These are phyloP conservation scores for Penicillium brasilianum DNA, from an alignment of 2,329 filamentous ascomycete species.

Conservation along the genomic window DNA sequence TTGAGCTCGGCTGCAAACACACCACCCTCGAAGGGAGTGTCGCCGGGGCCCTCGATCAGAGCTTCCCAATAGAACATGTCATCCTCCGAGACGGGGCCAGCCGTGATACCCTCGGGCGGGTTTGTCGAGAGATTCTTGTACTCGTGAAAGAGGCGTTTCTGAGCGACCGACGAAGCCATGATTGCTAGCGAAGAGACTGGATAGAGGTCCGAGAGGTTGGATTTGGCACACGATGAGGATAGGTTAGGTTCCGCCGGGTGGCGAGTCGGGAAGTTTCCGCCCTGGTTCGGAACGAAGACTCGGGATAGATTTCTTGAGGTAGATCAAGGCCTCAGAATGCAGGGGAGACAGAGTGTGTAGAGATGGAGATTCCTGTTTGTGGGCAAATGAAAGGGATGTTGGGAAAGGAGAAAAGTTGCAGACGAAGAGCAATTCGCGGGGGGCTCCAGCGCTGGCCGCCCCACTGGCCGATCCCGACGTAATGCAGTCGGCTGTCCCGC, in stretches of 20 bases:
- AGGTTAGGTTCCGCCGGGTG: constrained; percentile 14
- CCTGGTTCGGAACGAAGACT: background rate
- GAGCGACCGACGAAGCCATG: constrained; percentile 60
- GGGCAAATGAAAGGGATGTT: background rate
- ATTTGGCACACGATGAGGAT: constrained; percentile 7
- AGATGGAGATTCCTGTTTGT: background rate
- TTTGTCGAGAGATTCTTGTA: constrained; percentile 93
- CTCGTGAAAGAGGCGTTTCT: constrained; percentile 88
- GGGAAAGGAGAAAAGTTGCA: constrained; percentile 1
- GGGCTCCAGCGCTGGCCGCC: constrained; percentile 11
- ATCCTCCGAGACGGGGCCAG: constrained; percentile 90
- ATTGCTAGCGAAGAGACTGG: background rate
- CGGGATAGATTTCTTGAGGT: background rate
- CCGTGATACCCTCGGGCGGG: constrained; percentile 96
- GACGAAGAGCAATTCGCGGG: constrained; percentile 11
- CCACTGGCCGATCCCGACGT: constrained; percentile 16
- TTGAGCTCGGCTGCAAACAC: constrained; percentile 93
- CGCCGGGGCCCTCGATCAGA: constrained; percentile 91
- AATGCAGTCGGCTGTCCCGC: background rate
- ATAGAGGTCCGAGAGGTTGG: background rate
- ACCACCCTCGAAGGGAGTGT: constrained; percentile 93
- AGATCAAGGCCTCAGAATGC: too few species aligned
- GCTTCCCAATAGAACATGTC: constrained; percentile 97
- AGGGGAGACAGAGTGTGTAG: background rate
- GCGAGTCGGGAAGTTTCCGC: constrained; percentile 14